These are phyloP conservation scores for Aspergillus tamarii DNA, from an alignment of 2,329 filamentous ascomycete genomes.

Conservation along the genomic window DNA sequence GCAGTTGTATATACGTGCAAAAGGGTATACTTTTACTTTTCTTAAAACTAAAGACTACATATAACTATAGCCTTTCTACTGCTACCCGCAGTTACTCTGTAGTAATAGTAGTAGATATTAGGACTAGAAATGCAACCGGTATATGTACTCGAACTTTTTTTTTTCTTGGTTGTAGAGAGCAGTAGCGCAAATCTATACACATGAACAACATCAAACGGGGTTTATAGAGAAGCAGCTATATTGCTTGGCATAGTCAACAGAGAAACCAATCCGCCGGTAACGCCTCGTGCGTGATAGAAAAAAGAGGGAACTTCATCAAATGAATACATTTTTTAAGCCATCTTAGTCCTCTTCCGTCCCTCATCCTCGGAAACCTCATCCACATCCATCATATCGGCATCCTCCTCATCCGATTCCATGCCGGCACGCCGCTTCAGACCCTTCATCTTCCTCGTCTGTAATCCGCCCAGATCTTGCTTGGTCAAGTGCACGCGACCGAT, in stretches of 20 bases:
- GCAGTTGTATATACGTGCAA: too few relatives aligned
- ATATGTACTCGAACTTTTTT: not conserved
- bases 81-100: too few relatives aligned
- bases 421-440: constrained; percentile 83
- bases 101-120: too few relatives aligned
- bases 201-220: constrained; percentile 2
- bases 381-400: constrained; percentile 53
- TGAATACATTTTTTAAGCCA: constrained; percentile 28
- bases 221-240: not conserved
- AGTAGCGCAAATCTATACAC: constrained; percentile 3
- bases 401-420: constrained; percentile 58
- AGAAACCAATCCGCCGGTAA: constrained; percentile 21
- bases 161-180: not conserved
- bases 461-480: constrained; percentile 80
- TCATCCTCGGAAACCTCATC: constrained; percentile 44
- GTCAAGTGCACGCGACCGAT: constrained; percentile 88
- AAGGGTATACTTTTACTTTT: too few relatives aligned
- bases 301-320: constrained; percentile 27
- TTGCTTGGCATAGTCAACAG: constrained; percentile 16
- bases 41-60: too few relatives aligned
- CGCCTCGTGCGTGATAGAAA: constrained; percentile 23
- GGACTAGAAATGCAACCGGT: too few relatives aligned
- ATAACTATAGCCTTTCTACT: too few relatives aligned
- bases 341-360: constrained; percentile 37
- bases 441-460: constrained; percentile 99